Evolutionary conservation across 2,329 filamentous ascomycete genomes (phyloP).

Genomic region (Apiospora aurea): DNA sequence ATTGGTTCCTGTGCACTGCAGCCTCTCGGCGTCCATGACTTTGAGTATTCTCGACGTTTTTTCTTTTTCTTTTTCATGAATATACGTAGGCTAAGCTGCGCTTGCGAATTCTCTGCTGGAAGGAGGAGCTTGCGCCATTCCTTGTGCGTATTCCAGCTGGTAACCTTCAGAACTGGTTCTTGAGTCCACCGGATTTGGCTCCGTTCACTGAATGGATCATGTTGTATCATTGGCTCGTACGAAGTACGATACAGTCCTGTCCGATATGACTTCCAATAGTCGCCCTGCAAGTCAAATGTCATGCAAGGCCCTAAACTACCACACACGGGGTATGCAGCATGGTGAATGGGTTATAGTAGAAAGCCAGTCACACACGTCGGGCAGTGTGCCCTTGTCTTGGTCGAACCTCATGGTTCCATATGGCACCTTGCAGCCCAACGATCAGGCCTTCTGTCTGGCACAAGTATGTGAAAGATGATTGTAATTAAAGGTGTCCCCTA

Average conservation of each 20-base stretch:
- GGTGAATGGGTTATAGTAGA: no score
- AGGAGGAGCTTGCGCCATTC: no score
- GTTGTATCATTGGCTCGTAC: not conserved
- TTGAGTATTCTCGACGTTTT: not conserved
- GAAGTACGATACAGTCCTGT: not conserved
- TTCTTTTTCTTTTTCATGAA: no score
- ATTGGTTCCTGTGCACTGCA: not conserved
- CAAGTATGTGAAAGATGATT: no score
- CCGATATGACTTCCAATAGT: not conserved
- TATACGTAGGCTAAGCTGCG: not conserved
- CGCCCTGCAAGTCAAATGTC: not conserved
- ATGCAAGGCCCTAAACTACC: not conserved
- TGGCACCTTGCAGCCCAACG: no score
- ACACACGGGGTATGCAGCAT: no score
- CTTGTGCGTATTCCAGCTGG: not conserved
- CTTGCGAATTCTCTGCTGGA: not conserved
- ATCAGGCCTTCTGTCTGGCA: no score
- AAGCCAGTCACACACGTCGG: no score
- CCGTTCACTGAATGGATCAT: no score
- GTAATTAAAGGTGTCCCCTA: no score
- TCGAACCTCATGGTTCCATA: no score
- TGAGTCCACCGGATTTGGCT: not conserved
- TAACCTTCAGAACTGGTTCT: not conserved
- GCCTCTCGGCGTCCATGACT: not conserved
- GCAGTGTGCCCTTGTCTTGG: no score